Conservation (phyloP, 2,329 filamentous ascomycete genomes). For the Pyrenophora graminea region DNA sequence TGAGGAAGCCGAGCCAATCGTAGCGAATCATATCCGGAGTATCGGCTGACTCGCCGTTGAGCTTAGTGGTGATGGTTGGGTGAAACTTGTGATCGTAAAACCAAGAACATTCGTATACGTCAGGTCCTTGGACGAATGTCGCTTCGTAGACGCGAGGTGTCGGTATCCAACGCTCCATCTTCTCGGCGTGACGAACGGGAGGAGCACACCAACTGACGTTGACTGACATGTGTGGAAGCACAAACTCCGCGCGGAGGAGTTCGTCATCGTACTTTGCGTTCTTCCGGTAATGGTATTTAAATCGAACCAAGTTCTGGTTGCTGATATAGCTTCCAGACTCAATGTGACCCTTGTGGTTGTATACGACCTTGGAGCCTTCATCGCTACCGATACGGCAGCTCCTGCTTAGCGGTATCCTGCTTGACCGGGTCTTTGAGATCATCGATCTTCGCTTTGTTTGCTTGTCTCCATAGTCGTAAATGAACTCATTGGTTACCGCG, state of each 20-base stretch:
- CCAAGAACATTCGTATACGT: slow-evolving; percentile 57
- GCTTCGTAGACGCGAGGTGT: slow-evolving; percentile 60
- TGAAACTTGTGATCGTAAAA: slow-evolving; percentile 49
- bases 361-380: slow-evolving; percentile 54
- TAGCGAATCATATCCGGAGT: slow-evolving; percentile 61
- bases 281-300: slow-evolving; percentile 61
- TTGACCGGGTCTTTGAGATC: slow-evolving; percentile 47
- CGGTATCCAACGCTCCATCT: slow-evolving; percentile 60
- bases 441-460: slow-evolving; percentile 39
- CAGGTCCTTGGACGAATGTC: slow-evolving; percentile 57
- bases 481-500: slow-evolving; percentile 52
- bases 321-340: slow-evolving; percentile 59
- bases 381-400: slow-evolving; percentile 54
- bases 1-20: slow-evolving; percentile 48
- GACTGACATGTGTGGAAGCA: slow-evolving; percentile 58
- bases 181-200: slow-evolving; percentile 55
- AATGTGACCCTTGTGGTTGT: slow-evolving; percentile 59
- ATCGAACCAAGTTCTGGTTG: slow-evolving; percentile 57
- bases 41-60: slow-evolving; percentile 56
- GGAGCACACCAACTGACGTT: slow-evolving; percentile 61
- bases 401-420: slow-evolving; percentile 45
- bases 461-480: slow-evolving; percentile 53
- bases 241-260: slow-evolving; percentile 60
- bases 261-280: slow-evolving; percentile 59
- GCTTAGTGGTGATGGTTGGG: slow-evolving; percentile 45